Base-by-base conservation (phyloP, 2,329 filamentous ascomycete species). In the Gnomoniopsis smithogilvyi region DNA sequence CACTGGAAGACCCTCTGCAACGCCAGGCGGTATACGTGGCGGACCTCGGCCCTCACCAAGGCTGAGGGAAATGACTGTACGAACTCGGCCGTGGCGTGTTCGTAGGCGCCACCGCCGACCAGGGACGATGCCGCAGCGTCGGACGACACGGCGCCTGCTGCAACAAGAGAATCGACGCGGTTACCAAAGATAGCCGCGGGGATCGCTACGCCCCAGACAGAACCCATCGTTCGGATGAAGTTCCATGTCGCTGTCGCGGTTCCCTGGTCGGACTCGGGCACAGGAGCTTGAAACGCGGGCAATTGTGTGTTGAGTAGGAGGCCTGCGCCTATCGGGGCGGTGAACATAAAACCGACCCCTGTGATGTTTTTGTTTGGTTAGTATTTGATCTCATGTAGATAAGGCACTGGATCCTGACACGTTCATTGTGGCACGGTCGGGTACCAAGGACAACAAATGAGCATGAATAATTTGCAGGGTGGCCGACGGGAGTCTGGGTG, bases 121-220 rank as follows among this genome's bases (percentile, higher is more conserved):
- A 70, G 49, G 14, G 58, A 17, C 1, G 46, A 52, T 2, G 59
- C 11, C 15, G 63, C 46, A 3, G 34, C 24, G 1, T 54, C 33
- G 36, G 58, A 26, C 8, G 51, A 30, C 2, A 54, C 55, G 11
- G 63, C 60, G 21, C 46, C 46, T 15, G 51, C 22, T n/a, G 22
- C 17, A 17, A 54, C 15, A 17, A 41, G 22, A 15, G 24, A 36
- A 38, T 54, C 19, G 36, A 54, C 36, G 19, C 48, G 46, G 56
- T 49, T 66, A 45, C 59, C 65, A 64, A 76, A 80, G 46, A 80
- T 69, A 4, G 73, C 69, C n/a, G 73, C 73, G 0, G 76, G 75
- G 6, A 83, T 72, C 0, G 77, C 72, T 1, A 81, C 73, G 4
- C 79, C 78, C 64, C 80, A 74, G 3, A 78, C 72, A 7, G 68